Percentiles rank a stretch among this genome's conserved stretches.
These are phyloP conservation scores for Keithomyces neogunnii DNA, from an alignment of 2,329 filamentous ascomycete genomes.

Conservation along the genomic window DNA sequence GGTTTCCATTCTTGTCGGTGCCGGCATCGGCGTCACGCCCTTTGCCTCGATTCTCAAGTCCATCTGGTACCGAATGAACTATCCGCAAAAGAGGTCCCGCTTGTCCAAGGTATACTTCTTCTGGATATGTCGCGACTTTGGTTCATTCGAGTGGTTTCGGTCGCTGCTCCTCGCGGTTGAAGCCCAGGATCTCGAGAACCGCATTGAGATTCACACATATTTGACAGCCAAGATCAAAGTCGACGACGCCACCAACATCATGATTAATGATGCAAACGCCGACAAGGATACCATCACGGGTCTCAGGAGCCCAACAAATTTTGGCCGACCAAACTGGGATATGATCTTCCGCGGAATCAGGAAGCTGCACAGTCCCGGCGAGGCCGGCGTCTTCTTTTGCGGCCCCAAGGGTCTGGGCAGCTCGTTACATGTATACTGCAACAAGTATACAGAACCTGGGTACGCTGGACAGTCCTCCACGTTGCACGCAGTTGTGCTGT, in stretches of 20 bases:
- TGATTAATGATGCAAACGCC: slow-evolving; percentile 83
- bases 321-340: slow-evolving; percentile 82
- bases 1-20: slow-evolving; percentile 68
- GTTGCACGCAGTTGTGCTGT: slow-evolving; percentile 16
- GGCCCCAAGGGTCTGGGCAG: slow-evolving; percentile 74
- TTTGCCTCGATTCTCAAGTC: slow-evolving; percentile 84
- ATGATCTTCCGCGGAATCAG: slow-evolving; percentile 80
- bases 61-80: slow-evolving; percentile 92
- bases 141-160: slow-evolving; percentile 84
- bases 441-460: slow-evolving; percentile 78
- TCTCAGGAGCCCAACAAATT: slow-evolving; percentile 73
- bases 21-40: slow-evolving; percentile 78
- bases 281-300: slow-evolving; percentile 81
- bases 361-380: slow-evolving; percentile 65
- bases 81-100: slow-evolving; percentile 69
- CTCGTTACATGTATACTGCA: slow-evolving; percentile 72
- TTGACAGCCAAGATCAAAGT: slow-evolving; percentile 80
- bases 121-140: slow-evolving; percentile 85
- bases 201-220: slow-evolving; percentile 86
- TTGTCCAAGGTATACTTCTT: slow-evolving; percentile 87
- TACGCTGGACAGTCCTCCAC: slow-evolving; percentile 31
- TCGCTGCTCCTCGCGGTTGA: slow-evolving; percentile 78
- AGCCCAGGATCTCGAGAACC: slow-evolving; percentile 72
- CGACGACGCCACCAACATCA: slow-evolving; percentile 82
- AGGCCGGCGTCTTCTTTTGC: slow-evolving; percentile 78